Percentiles rank a stretch among this genome's conserved stretches.
Conservation (phyloP, 139 green algal species). For the Volvox africanus region DNA sequence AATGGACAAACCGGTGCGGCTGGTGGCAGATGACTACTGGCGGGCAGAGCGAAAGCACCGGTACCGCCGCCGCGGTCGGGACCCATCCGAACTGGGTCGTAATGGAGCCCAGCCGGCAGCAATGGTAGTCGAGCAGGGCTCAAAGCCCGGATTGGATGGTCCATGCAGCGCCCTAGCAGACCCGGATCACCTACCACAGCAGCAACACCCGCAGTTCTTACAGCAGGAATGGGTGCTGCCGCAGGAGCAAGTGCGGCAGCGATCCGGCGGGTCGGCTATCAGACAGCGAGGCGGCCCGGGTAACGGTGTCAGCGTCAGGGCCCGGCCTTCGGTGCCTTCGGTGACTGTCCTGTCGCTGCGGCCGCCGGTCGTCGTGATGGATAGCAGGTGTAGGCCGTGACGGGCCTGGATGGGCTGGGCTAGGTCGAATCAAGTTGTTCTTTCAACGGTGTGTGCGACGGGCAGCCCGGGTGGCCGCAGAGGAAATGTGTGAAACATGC, state of each 20-base stretch:
- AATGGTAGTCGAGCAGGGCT: background rate
- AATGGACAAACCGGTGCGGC: conserved; percentile 8
- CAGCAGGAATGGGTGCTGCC: background rate
- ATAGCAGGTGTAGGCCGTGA: conserved; percentile 9
- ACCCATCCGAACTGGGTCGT: too few species aligned
- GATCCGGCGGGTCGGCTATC: background rate
- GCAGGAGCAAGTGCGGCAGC: background rate
- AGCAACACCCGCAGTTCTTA: background rate
- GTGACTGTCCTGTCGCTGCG: conserved; percentile 19
- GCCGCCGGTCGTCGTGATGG: conserved; percentile 42
- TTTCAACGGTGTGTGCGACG: background rate
- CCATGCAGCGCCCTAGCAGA: background rate
- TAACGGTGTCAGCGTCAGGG: background rate
- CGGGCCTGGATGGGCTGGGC: too few species aligned
- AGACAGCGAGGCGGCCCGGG: background rate
- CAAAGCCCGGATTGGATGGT: too few species aligned
- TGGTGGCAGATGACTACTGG: conserved; percentile 38
- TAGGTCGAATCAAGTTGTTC: too few species aligned
- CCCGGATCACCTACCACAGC: background rate
- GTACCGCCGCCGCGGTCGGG: background rate
- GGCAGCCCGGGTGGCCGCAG: too few species aligned
- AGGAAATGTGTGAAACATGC: too few species aligned
- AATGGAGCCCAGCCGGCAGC: background rate
- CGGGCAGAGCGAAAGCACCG: background rate
- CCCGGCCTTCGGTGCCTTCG: background rate